Evolutionary conservation across 257 asterid genomes (phyloP), one percentile per base, ranked within the genome.

Genomic region (Scutellaria baicalensis): DNA sequence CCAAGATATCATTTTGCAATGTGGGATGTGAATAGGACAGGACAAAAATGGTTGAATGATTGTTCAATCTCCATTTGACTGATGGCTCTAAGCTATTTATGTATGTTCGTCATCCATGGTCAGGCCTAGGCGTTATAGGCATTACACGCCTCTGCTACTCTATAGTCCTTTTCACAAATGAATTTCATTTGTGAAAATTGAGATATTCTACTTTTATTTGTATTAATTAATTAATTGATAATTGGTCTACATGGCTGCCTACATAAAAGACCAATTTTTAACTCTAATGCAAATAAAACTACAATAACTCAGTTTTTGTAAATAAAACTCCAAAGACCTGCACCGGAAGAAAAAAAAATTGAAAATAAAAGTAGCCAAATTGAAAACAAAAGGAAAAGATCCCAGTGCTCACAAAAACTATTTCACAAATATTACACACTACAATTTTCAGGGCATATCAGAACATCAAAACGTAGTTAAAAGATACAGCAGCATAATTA

Each of bases 21-120:
- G 23, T 65, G 66, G 33, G 9, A 23, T 54, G 58, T 23, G 70
- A 54, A 52, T 68, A 61, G 59, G 71, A 62, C 67, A 31, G 67
- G 79, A 68, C 68, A 6, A 31, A 71, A 68, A 60, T 59, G 18
- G 66, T 51, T 59, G 75, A 69, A 43, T 66, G 73, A 49, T 65
- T 64, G 40, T 72, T 73, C 60, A 17, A 73, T 64, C 50, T 18
- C 12, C 12, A 45, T 61, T 62, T 68, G 75, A 62, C 66, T 12
- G 68, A 43, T 61, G 60, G 71, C 58, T 42, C 31, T 40, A 11
- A 21, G 6, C 47, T 48, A 49, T 60, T 60, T 71, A 48, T 70
- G 35, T 45, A 47, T 55, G 58, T 55, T 68, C 23, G 8, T 38
- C 51, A 40, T 31, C 21, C 60, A 33, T 18, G 9, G 27, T 9